A percentile compares a stretch with the other conserved stretches of the same genome.
These are phyloP conservation scores for Penicillium capsulatum DNA, from an alignment of 2,329 filamentous ascomycete species.

Conservation along the genomic window DNA sequence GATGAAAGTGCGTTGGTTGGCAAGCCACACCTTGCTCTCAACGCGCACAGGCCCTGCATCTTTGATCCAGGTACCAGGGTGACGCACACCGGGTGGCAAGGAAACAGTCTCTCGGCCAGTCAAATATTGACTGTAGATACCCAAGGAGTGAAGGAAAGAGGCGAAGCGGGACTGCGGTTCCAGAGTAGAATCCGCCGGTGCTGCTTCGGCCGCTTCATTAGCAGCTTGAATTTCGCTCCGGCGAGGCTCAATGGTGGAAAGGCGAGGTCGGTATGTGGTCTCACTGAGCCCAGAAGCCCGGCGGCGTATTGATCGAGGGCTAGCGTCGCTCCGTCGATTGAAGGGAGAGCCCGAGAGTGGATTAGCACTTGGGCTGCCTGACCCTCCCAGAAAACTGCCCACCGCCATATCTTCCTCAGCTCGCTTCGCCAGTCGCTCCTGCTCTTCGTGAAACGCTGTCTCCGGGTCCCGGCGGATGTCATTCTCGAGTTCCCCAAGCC, in stretches of 20 bases:
- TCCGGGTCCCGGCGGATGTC: slow-evolving; percentile 94
- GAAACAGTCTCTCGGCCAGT: slow-evolving; percentile 49
- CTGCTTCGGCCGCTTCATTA: slow-evolving; percentile 25
- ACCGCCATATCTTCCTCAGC: slow-evolving; percentile 86
- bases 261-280: slow-evolving; percentile 27
- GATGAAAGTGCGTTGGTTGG: slow-evolving; percentile 95
- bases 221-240: slow-evolving; percentile 34
- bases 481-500: slow-evolving; percentile 84
- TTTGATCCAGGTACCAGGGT: slow-evolving; percentile 87
- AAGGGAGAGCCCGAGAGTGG: slow-evolving; percentile 35
- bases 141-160: slow-evolving; percentile 76
- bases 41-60: slow-evolving; percentile 87
- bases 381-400: slow-evolving; percentile 72
- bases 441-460: slow-evolving; percentile 84
- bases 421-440: slow-evolving; percentile 72
- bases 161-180: slow-evolving; percentile 55
- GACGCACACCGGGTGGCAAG: slow-evolving; percentile 80
- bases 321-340: slow-evolving; percentile 23
- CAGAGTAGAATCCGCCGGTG: slow-evolving; percentile 29
- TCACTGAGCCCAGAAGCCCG: slow-evolving; percentile 27
- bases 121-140: slow-evolving; percentile 69
- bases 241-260: slow-evolving; percentile 35
- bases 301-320: slow-evolving; percentile 21
- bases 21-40: slow-evolving; percentile 97
- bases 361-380: slow-evolving; percentile 27